Evolutionary conservation across 1,139 yeast genomes (phyloP).

Genomic region (Martiniozyma asiatica): DNA sequence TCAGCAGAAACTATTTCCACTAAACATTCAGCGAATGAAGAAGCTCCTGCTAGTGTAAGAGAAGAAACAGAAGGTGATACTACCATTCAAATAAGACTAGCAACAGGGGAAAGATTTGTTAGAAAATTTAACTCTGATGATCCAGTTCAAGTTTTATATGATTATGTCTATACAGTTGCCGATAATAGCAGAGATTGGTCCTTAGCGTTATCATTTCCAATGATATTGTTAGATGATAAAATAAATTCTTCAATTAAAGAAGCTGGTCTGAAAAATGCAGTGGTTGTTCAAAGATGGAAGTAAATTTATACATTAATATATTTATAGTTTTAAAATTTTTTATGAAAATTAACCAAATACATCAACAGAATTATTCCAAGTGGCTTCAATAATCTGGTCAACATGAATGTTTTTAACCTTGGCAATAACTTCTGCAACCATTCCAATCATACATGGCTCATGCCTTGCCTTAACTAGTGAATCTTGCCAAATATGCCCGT

Average conservation of each 20-base stretch:
- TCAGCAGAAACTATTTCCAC: constrained; percentile 9
- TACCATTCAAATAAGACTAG: constrained; percentile 71
- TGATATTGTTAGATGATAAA: constrained; percentile 56
- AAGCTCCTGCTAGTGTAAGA: constrained; percentile 13
- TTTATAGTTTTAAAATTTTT: background rate
- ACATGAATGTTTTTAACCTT: constrained; percentile 38
- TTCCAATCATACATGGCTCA: constrained; percentile 80
- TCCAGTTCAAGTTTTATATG: constrained; percentile 57
- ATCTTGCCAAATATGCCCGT: constrained; percentile 28
- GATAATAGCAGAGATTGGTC: constrained; percentile 40
- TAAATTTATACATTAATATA: constrained; percentile 4
- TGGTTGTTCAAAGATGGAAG: constrained; percentile 79
- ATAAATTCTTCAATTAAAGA: constrained; percentile 47
- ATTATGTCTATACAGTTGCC: constrained; percentile 44
- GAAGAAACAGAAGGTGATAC: constrained; percentile 50
- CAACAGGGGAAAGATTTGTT: constrained; percentile 63
- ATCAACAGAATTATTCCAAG: constrained; percentile 51
- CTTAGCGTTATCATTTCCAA: constrained; percentile 77
- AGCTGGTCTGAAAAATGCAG: constrained; percentile 73
- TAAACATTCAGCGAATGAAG: constrained; percentile 15
- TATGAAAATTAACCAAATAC: constrained; percentile 37
- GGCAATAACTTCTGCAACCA: constrained; percentile 71
- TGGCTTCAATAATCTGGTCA: constrained; percentile 42
- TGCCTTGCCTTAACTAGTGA: constrained; percentile 75
- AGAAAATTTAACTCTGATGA: constrained; percentile 56